Evolutionary conservation across 352 stramenopile genomes (phyloP).

Genomic region (Globisporangium middletonii): DNA sequence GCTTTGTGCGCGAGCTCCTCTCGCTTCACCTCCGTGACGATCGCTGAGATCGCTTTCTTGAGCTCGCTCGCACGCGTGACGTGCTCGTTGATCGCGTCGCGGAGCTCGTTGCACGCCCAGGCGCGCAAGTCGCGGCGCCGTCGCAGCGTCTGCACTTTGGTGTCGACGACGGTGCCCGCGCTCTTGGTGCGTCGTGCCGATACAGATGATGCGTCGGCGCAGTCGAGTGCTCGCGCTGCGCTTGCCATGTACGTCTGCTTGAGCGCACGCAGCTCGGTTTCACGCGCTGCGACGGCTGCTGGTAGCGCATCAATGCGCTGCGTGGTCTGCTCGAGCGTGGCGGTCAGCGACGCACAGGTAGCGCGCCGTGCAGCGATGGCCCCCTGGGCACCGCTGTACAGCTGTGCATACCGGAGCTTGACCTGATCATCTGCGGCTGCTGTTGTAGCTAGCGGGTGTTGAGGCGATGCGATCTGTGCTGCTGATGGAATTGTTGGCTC

Average conservation of each 20-base stretch:
- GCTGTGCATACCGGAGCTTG: conserved; percentile 25
- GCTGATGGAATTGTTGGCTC: no score
- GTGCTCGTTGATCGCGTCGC: conserved; percentile 44
- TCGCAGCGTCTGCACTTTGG: conserved; percentile 30
- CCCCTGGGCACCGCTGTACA: conserved; percentile 25
- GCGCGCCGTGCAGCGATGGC: conserved; percentile 19
- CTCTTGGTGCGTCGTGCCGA: no score
- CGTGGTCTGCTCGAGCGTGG: conserved; percentile 15
- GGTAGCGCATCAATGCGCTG: conserved; percentile 31
- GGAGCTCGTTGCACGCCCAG: conserved; percentile 55
- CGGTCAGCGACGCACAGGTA: conserved; percentile 13
- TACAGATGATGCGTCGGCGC: not conserved
- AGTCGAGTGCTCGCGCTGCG: conserved; percentile 9
- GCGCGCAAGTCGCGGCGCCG: conserved; percentile 39
- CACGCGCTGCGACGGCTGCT: conserved; percentile 13
- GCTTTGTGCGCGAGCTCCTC: conserved; percentile 49
- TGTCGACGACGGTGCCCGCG: conserved; percentile 18
- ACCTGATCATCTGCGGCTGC: not conserved
- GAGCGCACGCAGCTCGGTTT: conserved; percentile 2
- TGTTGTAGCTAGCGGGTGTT: no score
- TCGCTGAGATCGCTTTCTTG: conserved; percentile 44
- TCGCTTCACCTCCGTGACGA: conserved; percentile 41
- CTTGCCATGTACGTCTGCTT: conserved; percentile 9
- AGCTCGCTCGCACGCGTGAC: conserved; percentile 47
- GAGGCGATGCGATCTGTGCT: no score